These are phyloP conservation scores for Trichoderma semiorbis DNA, from an alignment of 2,329 filamentous ascomycete species.

Conservation along the genomic window DNA sequence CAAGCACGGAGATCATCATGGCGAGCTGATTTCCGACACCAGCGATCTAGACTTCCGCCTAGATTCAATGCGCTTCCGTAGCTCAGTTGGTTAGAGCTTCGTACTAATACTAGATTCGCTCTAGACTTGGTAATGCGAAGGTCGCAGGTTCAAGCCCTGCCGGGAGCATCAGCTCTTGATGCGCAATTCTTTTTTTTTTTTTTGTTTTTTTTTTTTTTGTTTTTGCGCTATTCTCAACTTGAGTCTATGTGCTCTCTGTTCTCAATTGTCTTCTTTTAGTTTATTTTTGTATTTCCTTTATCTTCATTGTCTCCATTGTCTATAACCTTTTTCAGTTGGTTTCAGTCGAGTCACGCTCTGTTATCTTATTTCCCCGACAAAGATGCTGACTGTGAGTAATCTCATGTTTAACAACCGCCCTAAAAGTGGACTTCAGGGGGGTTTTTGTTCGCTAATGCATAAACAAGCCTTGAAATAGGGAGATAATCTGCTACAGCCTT, in stretches of 20 bases:
- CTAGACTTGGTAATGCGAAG: conserved; percentile 6
- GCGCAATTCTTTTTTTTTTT: background rate
- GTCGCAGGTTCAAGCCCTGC: conserved; percentile 18
- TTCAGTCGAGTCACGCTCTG: background rate
- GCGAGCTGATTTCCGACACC: background rate
- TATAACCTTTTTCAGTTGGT: background rate
- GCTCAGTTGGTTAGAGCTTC: conserved; percentile 18
- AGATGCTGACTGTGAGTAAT: background rate
- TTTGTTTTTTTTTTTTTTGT: background rate
- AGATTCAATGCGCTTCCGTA: conserved; percentile 5
- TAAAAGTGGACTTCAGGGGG: background rate
- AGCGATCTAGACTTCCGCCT: background rate
- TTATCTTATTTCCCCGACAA: background rate
- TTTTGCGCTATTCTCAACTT: background rate
- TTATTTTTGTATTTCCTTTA: background rate
- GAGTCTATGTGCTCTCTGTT: background rate
- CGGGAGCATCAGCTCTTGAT: conserved; percentile 1
- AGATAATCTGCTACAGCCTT: background rate
- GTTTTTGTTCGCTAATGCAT: background rate
- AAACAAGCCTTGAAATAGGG: background rate
- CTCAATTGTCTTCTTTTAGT: background rate
- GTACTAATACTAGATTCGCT: conserved; percentile 8
- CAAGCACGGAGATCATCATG: background rate
- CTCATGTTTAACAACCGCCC: background rate
- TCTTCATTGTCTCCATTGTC: background rate